Percentiles rank a stretch among this genome's conserved stretches.
Conservation (phyloP, 345 rosid genomes). For the Arabis hirsuta region DNA sequence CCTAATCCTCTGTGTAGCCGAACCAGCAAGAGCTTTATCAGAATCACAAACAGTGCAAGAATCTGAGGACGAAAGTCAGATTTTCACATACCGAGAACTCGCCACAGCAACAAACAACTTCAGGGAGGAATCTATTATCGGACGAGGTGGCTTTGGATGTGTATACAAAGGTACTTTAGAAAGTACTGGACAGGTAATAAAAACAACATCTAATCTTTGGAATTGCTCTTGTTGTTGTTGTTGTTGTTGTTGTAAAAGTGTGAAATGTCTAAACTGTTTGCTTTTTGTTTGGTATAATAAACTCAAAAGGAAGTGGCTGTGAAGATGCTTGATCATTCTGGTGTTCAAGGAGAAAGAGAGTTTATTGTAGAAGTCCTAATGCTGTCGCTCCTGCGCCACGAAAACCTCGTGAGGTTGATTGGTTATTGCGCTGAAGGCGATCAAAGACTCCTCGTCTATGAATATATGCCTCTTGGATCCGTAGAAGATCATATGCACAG, state of each 20-base stretch:
- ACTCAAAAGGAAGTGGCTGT: conserved; percentile 56
- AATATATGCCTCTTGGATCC: conserved; percentile 70
- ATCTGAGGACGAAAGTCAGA: conserved; percentile 28
- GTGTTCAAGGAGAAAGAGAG: conserved; percentile 83
- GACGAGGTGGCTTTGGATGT: conserved; percentile 83
- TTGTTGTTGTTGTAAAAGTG: neutral
- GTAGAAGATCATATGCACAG: conserved; percentile 74
- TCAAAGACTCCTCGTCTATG: conserved; percentile 78
- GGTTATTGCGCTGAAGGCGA: conserved; percentile 81
- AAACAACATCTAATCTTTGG: neutral
- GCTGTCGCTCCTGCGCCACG: conserved; percentile 74
- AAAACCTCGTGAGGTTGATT: conserved; percentile 67
- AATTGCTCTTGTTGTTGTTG: neutral
- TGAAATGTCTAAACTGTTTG: conserved; percentile 1
- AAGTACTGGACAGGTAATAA: conserved; percentile 58
- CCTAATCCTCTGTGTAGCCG: neutral
- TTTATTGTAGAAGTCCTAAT: conserved; percentile 85
- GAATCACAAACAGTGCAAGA: conserved; percentile 25
- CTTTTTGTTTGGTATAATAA: conserved; percentile 8
- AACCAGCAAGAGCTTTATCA: conserved; percentile 15
- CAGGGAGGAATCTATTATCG: conserved; percentile 52
- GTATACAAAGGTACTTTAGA: conserved; percentile 64
- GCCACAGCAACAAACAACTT: conserved; percentile 66
- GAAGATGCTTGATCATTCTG: conserved; percentile 61
- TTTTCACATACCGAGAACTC: conserved; percentile 64